Conservation (phyloP, 495 filamentous ascomycete species). For the Pyrenula aspistea region DNA sequence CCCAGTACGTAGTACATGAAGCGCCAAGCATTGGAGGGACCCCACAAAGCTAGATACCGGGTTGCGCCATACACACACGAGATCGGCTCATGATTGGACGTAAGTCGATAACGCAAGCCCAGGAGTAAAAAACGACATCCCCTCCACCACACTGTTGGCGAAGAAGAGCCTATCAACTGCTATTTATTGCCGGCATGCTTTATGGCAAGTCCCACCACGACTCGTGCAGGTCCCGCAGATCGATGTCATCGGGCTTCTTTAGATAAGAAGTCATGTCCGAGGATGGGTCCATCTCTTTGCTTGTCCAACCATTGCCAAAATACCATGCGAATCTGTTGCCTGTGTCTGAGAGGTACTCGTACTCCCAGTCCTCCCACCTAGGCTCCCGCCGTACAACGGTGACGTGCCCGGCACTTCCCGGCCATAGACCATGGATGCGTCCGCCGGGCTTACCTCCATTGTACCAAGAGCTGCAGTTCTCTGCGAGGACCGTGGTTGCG, state of each 20-base stretch:
- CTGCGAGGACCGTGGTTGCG: conserved; percentile 45
- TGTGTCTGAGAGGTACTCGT: conserved; percentile 34
- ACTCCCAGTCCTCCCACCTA: conserved; percentile 65
- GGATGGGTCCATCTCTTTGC: conserved; percentile 21
- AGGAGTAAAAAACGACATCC: not conserved
- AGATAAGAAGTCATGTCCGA: conserved; percentile 39
- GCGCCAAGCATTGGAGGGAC: not conserved
- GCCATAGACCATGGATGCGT: conserved; percentile 53
- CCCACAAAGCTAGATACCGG: not conserved
- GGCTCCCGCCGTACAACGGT: conserved; percentile 46
- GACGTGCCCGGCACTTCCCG: conserved; percentile 46
- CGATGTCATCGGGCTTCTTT: conserved; percentile 26
- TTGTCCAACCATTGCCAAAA: conserved; percentile 46
- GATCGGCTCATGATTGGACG: not conserved
- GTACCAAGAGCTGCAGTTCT: conserved; percentile 59
- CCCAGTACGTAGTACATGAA: not conserved
- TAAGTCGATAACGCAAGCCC: not conserved
- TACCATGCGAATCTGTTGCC: conserved; percentile 42
- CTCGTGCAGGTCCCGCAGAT: conserved; percentile 35
- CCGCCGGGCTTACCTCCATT: conserved; percentile 47
- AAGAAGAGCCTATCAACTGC: not conserved
- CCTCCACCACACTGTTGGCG: not conserved
- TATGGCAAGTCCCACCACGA: conserved; percentile 31
- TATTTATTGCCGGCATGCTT: not conserved
- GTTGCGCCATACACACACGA: not conserved